Conservation (phyloP, 2,329 filamentous ascomycete species). For the Arthrobotrys megalospora region DNA sequence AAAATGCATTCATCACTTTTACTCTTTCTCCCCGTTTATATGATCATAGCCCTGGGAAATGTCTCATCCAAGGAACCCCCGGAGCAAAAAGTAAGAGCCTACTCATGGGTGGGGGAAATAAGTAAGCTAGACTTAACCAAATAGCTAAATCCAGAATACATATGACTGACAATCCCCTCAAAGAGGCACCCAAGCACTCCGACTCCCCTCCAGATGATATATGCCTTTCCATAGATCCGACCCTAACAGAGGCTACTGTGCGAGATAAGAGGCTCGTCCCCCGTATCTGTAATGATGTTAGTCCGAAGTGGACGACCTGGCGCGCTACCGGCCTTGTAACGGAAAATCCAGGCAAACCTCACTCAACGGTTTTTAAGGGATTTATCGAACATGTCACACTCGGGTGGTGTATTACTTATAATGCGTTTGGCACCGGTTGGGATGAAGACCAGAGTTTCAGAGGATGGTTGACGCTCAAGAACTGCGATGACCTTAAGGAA, state of each 20-base stretch:
- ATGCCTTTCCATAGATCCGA: conserved; percentile 1
- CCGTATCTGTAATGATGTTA: background rate
- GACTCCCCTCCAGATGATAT: background rate
- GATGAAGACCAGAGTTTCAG: background rate
- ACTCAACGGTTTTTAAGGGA: background rate
- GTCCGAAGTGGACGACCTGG: conserved; percentile 4
- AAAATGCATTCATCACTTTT: background rate
- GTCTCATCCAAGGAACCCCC: background rate
- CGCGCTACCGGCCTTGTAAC: background rate
- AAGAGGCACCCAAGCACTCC: background rate
- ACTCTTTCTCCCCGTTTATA: background rate
- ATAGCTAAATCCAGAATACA: background rate
- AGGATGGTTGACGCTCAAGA: conserved; percentile 12
- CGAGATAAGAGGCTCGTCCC: conserved; percentile 1
- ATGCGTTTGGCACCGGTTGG: background rate
- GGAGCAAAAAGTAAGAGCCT: background rate
- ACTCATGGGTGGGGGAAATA: conserved; percentile 28
- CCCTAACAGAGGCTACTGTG: background rate
- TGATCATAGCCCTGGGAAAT: background rate
- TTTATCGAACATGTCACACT: background rate
- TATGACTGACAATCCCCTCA: background rate
- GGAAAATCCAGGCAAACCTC: background rate
- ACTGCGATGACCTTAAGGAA: conserved; percentile 1
- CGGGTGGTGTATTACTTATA: conserved; percentile 18
- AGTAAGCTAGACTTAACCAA: background rate